phyloP scores from a whole-genome alignment of 208 protist genomes.

The Novymonas esmeraldas region DNA sequence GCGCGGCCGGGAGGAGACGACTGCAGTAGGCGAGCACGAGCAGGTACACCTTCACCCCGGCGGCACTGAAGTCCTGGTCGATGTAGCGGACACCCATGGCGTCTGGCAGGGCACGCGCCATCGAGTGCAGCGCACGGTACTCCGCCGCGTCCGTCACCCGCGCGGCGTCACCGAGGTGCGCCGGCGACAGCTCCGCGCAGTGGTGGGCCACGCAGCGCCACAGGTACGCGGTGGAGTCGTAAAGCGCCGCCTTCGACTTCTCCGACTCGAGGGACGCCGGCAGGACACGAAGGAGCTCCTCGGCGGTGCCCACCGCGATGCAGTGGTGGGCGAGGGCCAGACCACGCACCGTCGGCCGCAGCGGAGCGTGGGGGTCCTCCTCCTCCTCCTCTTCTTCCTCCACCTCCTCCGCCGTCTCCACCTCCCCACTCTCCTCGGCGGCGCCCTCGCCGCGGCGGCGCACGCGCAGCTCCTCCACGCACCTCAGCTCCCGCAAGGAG shows the following conservation, averaged over 20 bases:
- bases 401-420: not conserved
- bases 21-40: constrained; percentile 77
- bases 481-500: constrained; percentile 49
- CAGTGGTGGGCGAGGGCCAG: constrained; percentile 63
- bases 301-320: constrained; percentile 59
- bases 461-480: constrained; percentile 38
- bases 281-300: constrained; percentile 42
- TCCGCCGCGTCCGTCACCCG: constrained; percentile 59
- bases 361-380: constrained; percentile 49
- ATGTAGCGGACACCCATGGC: constrained; percentile 53
- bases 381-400: constrained; percentile 32
- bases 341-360: constrained; percentile 64
- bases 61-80: constrained; percentile 63
- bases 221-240: constrained; percentile 38
- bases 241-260: constrained; percentile 23
- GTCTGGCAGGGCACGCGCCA: constrained; percentile 67
- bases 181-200: constrained; percentile 60
- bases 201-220: constrained; percentile 48
- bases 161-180: constrained; percentile 66
- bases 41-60: constrained; percentile 68
- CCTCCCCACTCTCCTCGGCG: constrained; percentile 1
- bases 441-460: not conserved
- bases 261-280: constrained; percentile 18
- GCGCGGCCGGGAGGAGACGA: constrained; percentile 47
- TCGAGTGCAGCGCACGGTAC: constrained; percentile 58